A percentile compares a stretch with the other conserved stretches of the same genome.
Evolutionary conservation across 2,329 filamentous ascomycete genomes (phyloP).

Genomic region (Alternaria metachromatica): DNA sequence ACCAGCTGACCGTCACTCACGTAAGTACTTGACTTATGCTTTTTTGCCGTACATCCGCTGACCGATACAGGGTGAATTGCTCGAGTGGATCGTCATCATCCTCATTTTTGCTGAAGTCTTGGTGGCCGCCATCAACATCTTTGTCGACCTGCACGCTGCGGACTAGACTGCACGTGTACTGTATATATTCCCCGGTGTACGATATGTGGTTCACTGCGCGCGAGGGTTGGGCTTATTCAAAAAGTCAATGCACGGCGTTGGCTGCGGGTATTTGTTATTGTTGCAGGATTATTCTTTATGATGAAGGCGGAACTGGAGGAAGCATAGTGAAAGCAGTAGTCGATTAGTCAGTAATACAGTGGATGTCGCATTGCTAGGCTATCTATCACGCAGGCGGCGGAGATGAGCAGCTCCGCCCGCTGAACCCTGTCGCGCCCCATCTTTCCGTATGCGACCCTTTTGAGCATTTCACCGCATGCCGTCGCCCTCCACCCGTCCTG

Average conservation of each 20-base stretch:
- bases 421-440: constrained; percentile 24
- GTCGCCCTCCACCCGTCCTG: constrained; percentile 21
- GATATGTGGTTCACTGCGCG: constrained; percentile 15
- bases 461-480: constrained; percentile 20
- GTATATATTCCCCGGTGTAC: constrained; percentile 29
- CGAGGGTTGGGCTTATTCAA: background rate
- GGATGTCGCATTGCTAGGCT: constrained; percentile 6
- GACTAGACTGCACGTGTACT: constrained; percentile 51
- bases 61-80: constrained; percentile 51
- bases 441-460: constrained; percentile 29
- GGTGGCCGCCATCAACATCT: constrained; percentile 90
- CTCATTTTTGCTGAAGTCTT: constrained; percentile 95
- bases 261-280: constrained; percentile 1
- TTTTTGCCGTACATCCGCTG: background rate
- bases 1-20: constrained; percentile 85
- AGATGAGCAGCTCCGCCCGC: constrained; percentile 15
- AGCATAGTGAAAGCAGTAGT: background rate
- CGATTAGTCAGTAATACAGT: background rate
- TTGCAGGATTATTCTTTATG: background rate
- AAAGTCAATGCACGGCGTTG: constrained; percentile 12
- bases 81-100: constrained; percentile 76
- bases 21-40: constrained; percentile 29
- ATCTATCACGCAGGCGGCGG: constrained; percentile 9
- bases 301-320: background rate
- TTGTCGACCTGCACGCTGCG: constrained; percentile 86